phyloP scores from a whole-genome alignment of 2,329 filamentous ascomycete species.

The Neophaeococcomyces aloes region DNA sequence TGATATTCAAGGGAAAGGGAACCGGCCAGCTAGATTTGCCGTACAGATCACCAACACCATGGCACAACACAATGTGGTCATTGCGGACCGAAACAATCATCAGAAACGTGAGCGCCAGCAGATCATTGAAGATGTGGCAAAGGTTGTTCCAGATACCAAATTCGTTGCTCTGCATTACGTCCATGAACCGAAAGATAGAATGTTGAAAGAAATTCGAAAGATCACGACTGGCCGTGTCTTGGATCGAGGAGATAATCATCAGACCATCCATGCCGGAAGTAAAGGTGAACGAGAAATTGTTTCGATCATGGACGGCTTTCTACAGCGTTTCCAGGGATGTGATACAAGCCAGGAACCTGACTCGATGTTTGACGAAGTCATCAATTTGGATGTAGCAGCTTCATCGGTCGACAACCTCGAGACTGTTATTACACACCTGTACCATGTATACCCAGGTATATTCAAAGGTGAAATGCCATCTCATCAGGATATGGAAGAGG shows the following conservation, averaged over 20 bases:
- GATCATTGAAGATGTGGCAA: constrained; percentile 65
- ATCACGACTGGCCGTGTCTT: constrained; percentile 72
- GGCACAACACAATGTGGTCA: constrained; percentile 57
- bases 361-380: constrained; percentile 68
- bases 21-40: constrained; percentile 68
- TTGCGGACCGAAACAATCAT: constrained; percentile 92
- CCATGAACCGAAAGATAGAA: constrained; percentile 52
- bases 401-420: constrained; percentile 82
- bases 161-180: constrained; percentile 83
- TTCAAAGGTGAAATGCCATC: constrained; percentile 58
- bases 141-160: constrained; percentile 50
- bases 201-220: constrained; percentile 61
- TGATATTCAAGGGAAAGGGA: constrained; percentile 70
- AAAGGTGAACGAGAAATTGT: constrained; percentile 64
- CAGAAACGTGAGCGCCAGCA: constrained; percentile 79
- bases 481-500: constrained; percentile 63
- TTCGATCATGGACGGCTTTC: constrained; percentile 89
- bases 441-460: constrained; percentile 67
- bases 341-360: constrained; percentile 61
- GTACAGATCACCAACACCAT: constrained; percentile 57
- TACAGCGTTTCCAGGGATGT: constrained; percentile 72
- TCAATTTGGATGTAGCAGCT: constrained; percentile 67
- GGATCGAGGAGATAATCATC: constrained; percentile 85
- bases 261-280: constrained; percentile 83
- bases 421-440: constrained; percentile 59